phyloP scores from a whole-genome alignment of 495 filamentous ascomycete species.

The Aspergillus biplanus region DNA sequence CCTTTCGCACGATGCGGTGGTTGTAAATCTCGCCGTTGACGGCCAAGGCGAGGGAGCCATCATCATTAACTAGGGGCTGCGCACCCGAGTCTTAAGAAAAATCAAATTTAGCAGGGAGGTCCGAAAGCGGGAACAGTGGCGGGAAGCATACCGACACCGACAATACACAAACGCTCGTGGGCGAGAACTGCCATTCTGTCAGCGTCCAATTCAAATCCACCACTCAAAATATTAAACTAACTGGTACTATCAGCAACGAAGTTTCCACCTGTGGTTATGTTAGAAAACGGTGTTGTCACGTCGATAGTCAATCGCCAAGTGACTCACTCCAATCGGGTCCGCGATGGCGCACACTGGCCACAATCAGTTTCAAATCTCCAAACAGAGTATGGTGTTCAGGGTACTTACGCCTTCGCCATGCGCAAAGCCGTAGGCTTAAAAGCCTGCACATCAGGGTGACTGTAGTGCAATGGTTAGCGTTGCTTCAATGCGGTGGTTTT shows the following conservation, averaged over 20 bases:
- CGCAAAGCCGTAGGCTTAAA: conserved; percentile 97
- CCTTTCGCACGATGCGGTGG: conserved; percentile 89
- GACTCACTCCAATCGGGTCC: conserved; percentile 98
- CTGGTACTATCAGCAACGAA: conserved; percentile 86
- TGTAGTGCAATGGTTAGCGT: conserved; percentile 40
- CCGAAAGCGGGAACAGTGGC: conserved; percentile 5
- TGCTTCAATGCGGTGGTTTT: conserved; percentile 5
- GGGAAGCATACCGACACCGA: conserved; percentile 81
- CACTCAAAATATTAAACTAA: conserved; percentile 44
- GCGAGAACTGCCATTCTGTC: conserved; percentile 73
- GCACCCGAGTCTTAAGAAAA: conserved; percentile 77
- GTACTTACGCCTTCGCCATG: conserved; percentile 88
- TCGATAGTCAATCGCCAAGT: conserved; percentile 22
- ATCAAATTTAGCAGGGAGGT: conserved; percentile 24
- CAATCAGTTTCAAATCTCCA: conserved; percentile 43
- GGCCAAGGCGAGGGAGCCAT: conserved; percentile 83
- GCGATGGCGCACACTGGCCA: conserved; percentile 82
- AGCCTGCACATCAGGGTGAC: conserved; percentile 92
- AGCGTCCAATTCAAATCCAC: conserved; percentile 23
- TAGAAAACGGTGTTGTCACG: conserved; percentile 19
- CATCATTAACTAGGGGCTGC: conserved; percentile 91
- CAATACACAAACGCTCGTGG: conserved; percentile 96
- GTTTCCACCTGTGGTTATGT: conserved; percentile 72
- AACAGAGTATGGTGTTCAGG: conserved; percentile 19
- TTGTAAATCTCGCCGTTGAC: conserved; percentile 99